Evolutionary conservation across 495 filamentous ascomycete species (phyloP).

Genomic region (Acidiella bohemica): DNA sequence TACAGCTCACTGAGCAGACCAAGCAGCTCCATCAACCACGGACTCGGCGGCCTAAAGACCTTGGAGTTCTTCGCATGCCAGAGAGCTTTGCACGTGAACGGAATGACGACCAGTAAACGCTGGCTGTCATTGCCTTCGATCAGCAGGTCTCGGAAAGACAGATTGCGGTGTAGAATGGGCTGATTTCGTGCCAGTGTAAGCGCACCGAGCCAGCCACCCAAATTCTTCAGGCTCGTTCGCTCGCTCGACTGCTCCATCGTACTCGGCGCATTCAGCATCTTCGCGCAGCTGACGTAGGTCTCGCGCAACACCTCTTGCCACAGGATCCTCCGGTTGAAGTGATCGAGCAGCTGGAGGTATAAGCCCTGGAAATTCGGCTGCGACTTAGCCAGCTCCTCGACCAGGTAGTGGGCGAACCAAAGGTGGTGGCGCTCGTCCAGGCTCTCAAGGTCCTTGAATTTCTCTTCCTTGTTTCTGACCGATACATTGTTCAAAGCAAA

Average conservation of each 20-base stretch:
- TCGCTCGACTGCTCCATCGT: constrained; percentile 70
- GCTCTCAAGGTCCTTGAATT: constrained; percentile 62
- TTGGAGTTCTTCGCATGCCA: constrained; percentile 69
- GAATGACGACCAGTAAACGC: constrained; percentile 78
- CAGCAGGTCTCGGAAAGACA: constrained; percentile 90
- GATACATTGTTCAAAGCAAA: constrained; percentile 97
- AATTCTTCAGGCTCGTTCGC: constrained; percentile 75
- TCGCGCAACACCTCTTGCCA: constrained; percentile 86
- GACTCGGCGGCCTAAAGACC: constrained; percentile 88
- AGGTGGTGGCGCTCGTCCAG: constrained; percentile 70
- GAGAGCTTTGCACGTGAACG: constrained; percentile 92
- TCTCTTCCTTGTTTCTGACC: constrained; percentile 67
- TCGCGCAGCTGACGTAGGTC: constrained; percentile 74
- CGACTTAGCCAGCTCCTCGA: constrained; percentile 89
- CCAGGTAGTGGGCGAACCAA: constrained; percentile 94
- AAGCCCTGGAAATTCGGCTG: constrained; percentile 91
- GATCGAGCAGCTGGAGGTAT: constrained; percentile 77
- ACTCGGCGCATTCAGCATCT: constrained; percentile 75
- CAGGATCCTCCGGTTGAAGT: constrained; percentile 61
- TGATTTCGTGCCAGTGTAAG: constrained; percentile 89
- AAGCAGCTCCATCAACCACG: constrained; percentile 93
- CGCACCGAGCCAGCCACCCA: constrained; percentile 84
- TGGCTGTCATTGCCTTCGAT: constrained; percentile 85
- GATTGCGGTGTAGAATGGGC: constrained; percentile 90
- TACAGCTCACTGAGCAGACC: constrained; percentile 81